Evolutionary conservation across 129 eudicot genomes (phyloP), one percentile per base, ranked within the genome.

Genomic region (Chrysanthemum makinoi): DNA sequence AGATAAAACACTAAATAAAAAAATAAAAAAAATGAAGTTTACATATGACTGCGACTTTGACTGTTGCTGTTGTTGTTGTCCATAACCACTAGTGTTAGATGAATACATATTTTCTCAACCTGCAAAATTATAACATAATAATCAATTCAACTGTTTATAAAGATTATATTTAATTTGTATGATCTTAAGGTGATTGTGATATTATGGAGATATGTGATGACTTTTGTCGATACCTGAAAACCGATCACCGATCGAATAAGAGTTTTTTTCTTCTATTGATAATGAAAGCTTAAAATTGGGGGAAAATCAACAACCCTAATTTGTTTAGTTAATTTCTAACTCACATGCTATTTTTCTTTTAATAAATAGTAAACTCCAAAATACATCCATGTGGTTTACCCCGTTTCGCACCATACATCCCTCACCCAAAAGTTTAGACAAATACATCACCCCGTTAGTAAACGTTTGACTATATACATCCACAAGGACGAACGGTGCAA

Each of bases 1-100:
- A 50, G 65, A 59, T 60, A 39, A 39, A 39, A 28, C 28, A 28
- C 4, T 28, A 2, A 24, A 24, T 7, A 50, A 70, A 59, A 55
- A 33, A 33, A 33, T 5, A 4, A 35, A 5, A 6, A 39, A 6
- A 35, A 35, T 35, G 44, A 35, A 60, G 60, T 84, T 54, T 82
- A 92, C 98, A 74, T 86, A 91, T 6, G 89, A 81, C 10, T 66
- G 83, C 12, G 57, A 74, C 33, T 81, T 66, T 61, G 62, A 67
- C 78, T 72, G 88, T 33, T 52, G 84, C 76, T 70, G 65, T 44
- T 78, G 83, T 43, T 80, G 89, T 60, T 82, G 88, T 11, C 88
- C 88, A 49, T 87, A 92, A 0, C 75, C 63, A 81, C 64, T 82
- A 82, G 62, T 73, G 62, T 95, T 79, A 30, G 98, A 84, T 60